Conservation (phyloP, 768 basidiomycete genomes). For the Amanita pseudoporphyria region DNA sequence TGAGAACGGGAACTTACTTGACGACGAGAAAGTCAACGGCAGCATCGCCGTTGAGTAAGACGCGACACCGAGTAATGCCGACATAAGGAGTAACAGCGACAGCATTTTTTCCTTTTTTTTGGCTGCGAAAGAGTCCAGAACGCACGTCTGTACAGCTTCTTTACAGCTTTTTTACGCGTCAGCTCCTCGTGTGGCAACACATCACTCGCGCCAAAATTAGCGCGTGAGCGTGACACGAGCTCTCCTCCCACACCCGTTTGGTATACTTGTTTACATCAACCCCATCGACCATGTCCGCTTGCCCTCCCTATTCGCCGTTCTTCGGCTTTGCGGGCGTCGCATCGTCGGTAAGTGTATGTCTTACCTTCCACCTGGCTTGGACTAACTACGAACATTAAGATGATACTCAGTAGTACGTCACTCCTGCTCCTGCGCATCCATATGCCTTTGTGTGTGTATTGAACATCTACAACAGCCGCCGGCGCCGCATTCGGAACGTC, state of each 20-base stretch:
- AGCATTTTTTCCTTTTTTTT: slow-evolving; percentile 21
- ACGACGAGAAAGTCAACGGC: slow-evolving; percentile 66
- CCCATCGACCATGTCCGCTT: slow-evolving; percentile 43
- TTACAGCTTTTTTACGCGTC: background rate
- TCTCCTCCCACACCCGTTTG: too few relatives aligned
- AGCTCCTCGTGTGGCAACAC: background rate
- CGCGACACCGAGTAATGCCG: slow-evolving; percentile 45
- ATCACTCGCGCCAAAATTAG: background rate
- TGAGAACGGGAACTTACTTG: slow-evolving; percentile 38
- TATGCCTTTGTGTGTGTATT: slow-evolving; percentile 2
- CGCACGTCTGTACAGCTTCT: too few relatives aligned
- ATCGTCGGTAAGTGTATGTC: slow-evolving; percentile 56
- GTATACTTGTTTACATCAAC: too few relatives aligned
- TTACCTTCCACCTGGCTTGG: background rate
- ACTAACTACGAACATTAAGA: slow-evolving; percentile 38
- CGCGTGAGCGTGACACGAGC: background rate
- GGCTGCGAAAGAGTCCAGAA: background rate
- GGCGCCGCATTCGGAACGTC: slow-evolving; percentile 96
- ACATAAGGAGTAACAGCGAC: slow-evolving; percentile 42
- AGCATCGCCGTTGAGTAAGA: slow-evolving; percentile 66
- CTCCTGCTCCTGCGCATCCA: background rate
- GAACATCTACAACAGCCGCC: slow-evolving; percentile 42
- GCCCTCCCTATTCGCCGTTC: slow-evolving; percentile 94
- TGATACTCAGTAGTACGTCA: slow-evolving; percentile 86
- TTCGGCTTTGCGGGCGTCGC: slow-evolving; percentile 97